Percentiles rank a stretch among this genome's conserved stretches.
These are phyloP conservation scores for Triadica sebifera DNA, from an alignment of 345 rosid species.

Conservation along the genomic window DNA sequence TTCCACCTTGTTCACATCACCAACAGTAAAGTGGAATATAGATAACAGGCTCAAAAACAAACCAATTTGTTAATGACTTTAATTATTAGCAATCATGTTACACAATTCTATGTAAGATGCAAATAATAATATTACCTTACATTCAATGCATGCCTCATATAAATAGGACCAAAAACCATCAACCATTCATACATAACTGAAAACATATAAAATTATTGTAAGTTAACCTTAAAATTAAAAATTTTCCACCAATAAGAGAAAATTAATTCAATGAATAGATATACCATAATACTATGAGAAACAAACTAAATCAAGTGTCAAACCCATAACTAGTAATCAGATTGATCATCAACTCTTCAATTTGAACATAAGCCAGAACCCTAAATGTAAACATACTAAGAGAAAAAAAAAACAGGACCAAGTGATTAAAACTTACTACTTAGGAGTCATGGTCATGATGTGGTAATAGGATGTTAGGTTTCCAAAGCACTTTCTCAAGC, in stretches of 20 bases:
- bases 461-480: background rate
- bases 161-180: background rate
- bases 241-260: background rate
- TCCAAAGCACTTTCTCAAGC: conserved; percentile 8
- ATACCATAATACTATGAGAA: background rate
- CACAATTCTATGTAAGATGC: background rate
- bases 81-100: background rate
- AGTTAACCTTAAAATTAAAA: background rate
- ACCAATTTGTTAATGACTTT: background rate
- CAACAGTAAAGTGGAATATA: background rate
- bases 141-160: no score
- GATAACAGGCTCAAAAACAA: background rate
- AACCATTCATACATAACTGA: background rate
- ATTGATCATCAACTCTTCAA: background rate
- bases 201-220: background rate
- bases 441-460: conserved; percentile 16
- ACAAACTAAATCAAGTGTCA: background rate
- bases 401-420: background rate
- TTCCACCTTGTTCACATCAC: background rate
- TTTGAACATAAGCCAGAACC: background rate
- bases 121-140: no score
- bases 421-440: conserved; percentile 10
- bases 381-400: background rate
- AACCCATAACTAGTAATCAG: background rate
- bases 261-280: background rate